Evolutionary conservation across 1,139 yeast species (phyloP), one percentile per base, ranked within the genome.

Genomic region (Hanseniaspora uvarum): DNA sequence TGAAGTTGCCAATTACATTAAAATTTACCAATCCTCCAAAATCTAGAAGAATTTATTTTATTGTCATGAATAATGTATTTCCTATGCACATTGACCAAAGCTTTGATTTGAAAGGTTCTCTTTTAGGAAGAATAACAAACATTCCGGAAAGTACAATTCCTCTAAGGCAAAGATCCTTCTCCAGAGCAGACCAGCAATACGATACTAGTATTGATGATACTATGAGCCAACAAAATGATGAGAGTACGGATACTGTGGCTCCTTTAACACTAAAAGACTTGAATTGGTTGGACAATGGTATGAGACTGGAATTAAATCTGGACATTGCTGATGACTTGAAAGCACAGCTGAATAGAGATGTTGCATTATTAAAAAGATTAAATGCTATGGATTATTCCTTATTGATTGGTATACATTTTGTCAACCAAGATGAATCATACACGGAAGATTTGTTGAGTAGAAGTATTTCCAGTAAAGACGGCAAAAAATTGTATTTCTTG

Each of bases 351-450:
- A 80, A 76, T 53, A 72, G 75, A 37, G 99, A 94, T 65, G 94
- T 88, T 16, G 69, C 72, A 53, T 74, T 94, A 40, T 72, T 94
- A 46, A 76, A 86, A 59, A 74, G 76, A 56, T 72, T 86, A 58
- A 87, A 87, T 61, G 89, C 86, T 36, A 94, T 94, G 99, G 99
- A 94, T 67, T 94, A 94, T 68, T 87, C 96, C 0, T 73, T 94
- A 57, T 71, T 94, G 49, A 70, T 94, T 53, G 99, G 98, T 0
- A 76, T 89, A 36, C 96, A 88, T 66, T 94, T 88, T 64, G 73
- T 81, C 12, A 30, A 31, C n/a, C 10, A 38, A 55, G 73, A 73
- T 50, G 73, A 74, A 60, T 83, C 84, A 14, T 79, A 80, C 59
- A 65, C 72, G 19, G 72, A 67, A 51, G 65, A 59, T 24, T 39